Percentiles rank a stretch among this genome's conserved stretches.
Evolutionary conservation across 1,284 basidiomycete genomes (phyloP).

Genomic region (Inonotus obliquus): DNA sequence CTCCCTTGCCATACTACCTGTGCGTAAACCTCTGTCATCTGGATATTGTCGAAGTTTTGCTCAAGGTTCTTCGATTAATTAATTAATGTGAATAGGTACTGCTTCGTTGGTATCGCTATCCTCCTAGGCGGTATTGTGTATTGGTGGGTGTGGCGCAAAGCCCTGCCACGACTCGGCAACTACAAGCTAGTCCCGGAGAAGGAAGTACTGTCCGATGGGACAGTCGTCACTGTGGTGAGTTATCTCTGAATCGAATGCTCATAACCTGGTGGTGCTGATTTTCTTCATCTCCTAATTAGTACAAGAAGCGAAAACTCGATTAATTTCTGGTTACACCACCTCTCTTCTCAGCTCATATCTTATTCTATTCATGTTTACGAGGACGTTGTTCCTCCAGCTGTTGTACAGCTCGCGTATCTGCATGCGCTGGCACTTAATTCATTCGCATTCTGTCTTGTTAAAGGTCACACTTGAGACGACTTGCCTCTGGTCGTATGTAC

Average conservation of each 20-base stretch:
- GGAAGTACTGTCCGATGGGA: conserved; percentile 49
- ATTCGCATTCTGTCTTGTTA: too few relatives aligned
- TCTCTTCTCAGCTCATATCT: too few relatives aligned
- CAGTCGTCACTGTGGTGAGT: conserved; percentile 49
- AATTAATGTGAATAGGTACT: conserved; percentile 35
- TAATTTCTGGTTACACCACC: neutral
- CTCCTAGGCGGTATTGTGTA: conserved; percentile 44
- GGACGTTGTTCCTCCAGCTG: too few relatives aligned
- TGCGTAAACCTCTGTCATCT: conserved; percentile 26
- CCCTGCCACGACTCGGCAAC: conserved; percentile 44
- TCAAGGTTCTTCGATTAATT: neutral
- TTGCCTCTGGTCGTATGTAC: neutral
- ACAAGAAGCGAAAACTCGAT: neutral
- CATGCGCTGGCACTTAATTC: too few relatives aligned
- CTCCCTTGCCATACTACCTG: conserved; percentile 56
- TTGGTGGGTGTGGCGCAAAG: conserved; percentile 50
- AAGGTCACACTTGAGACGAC: neutral
- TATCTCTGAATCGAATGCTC: neutral
- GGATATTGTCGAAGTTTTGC: neutral
- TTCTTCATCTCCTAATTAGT: neutral
- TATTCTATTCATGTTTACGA: too few relatives aligned
- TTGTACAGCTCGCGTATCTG: too few relatives aligned
- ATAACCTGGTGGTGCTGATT: neutral
- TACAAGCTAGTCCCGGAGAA: conserved; percentile 46
- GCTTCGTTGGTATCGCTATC: conserved; percentile 49